phyloP scores from a whole-genome alignment of 2,329 filamentous ascomycete genomes.

The Colletotrichum higginsianum region DNA sequence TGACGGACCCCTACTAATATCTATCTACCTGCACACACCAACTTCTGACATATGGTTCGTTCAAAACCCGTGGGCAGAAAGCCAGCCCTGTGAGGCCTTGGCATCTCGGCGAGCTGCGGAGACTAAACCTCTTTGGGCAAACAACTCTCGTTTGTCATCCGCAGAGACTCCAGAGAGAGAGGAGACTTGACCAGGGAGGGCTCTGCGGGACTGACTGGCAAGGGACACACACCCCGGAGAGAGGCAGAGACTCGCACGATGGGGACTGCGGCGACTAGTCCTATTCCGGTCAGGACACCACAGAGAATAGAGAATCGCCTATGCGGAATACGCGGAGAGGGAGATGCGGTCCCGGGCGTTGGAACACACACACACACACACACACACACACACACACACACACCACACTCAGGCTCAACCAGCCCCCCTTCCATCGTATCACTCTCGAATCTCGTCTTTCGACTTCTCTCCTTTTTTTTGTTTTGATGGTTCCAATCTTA shows the following conservation, averaged over 20 bases:
- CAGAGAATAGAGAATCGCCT: neutral
- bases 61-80: neutral
- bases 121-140: slow-evolving; percentile 50
- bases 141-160: slow-evolving; percentile 1
- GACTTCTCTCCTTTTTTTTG: neutral
- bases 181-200: too few species aligned
- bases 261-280: slow-evolving; percentile 35
- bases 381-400: too few species aligned
- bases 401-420: neutral
- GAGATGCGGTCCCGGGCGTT: neutral
- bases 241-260: neutral
- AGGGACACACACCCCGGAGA: neutral
- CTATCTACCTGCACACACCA: neutral
- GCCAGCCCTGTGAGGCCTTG: slow-evolving; percentile 21
- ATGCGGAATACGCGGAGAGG: neutral
- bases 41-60: neutral
- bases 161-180: neutral
- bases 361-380: too few species aligned
- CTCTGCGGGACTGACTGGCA: neutral
- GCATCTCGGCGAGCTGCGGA: slow-evolving; percentile 43
- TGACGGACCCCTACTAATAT: neutral
- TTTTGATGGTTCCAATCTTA: neutral
- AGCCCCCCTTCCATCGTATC: neutral
- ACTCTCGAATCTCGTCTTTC: neutral
- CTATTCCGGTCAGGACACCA: slow-evolving; percentile 17